Conservation (phyloP, 2,329 filamentous ascomycete genomes). For the Calcarisporium arbuscula region DNA sequence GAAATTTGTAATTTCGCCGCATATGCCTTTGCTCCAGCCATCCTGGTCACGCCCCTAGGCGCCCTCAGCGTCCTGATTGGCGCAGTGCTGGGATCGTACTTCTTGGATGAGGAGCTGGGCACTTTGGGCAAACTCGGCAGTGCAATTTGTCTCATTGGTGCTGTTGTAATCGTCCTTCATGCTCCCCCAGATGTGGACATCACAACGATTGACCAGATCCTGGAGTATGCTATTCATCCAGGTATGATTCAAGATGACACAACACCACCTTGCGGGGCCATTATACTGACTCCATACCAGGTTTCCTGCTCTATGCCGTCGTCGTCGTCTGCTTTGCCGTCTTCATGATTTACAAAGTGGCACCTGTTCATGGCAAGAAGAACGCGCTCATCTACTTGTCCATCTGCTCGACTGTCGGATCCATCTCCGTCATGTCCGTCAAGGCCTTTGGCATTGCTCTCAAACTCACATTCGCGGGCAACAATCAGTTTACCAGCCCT, state of each 20-base stretch:
- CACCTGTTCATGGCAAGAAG: constrained; percentile 83
- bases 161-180: constrained; percentile 95
- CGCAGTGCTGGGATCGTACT: constrained; percentile 90
- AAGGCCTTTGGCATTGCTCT: constrained; percentile 98
- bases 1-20: constrained; percentile 97
- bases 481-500: constrained; percentile 92
- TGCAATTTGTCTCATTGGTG: constrained; percentile 91
- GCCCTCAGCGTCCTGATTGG: constrained; percentile 93
- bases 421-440: constrained; percentile 97
- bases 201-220: constrained; percentile 82
- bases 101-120: constrained; percentile 85
- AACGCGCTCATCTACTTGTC: constrained; percentile 96
- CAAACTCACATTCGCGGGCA: constrained; percentile 85
- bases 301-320: constrained; percentile 81
- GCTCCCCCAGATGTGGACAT: constrained; percentile 92
- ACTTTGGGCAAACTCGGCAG: constrained; percentile 88
- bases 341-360: constrained; percentile 94
- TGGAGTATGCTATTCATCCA: constrained; percentile 83
- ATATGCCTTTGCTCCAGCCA: constrained; percentile 97
- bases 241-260: constrained; percentile 57
- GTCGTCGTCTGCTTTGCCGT: constrained; percentile 76
- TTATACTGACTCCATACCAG: too few species aligned
- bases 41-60: constrained; percentile 90
- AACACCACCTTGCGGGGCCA: too few species aligned
- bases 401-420: constrained; percentile 95